Evolutionary conservation across 495 filamentous ascomycete species (phyloP).

Genomic region (Usnea hakonensis): DNA sequence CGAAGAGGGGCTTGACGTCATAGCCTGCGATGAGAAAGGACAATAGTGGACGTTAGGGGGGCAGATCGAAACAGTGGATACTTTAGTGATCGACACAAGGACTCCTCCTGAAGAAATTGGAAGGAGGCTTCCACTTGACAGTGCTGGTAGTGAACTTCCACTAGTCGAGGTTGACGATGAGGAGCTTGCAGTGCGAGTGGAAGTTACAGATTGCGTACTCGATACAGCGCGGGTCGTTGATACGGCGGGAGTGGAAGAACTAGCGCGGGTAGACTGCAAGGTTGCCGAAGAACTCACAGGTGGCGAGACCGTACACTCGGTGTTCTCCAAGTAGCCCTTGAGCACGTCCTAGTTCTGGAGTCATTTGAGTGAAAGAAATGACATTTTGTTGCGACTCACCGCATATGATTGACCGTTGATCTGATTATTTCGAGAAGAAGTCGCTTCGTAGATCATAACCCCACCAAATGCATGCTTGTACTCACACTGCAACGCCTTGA

Average conservation of each 20-base stretch:
- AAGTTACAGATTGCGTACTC: neutral
- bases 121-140: neutral
- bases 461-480: slow-evolving; percentile 55
- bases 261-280: neutral
- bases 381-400: slow-evolving; percentile 38
- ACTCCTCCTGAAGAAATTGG: no score
- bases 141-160: neutral
- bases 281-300: slow-evolving; percentile 1
- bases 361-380: no score
- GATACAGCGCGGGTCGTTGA: neutral
- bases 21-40: no score
- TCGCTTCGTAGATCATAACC: slow-evolving; percentile 68
- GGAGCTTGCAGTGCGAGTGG: neutral
- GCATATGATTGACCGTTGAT: slow-evolving; percentile 38
- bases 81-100: no score
- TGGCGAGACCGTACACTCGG: neutral
- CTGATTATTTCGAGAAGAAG: slow-evolving; percentile 41
- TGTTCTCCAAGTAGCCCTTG: neutral
- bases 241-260: neutral
- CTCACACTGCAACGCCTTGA: slow-evolving; percentile 42
- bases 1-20: no score
- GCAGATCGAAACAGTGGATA: no score
- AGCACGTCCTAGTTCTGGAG: neutral
- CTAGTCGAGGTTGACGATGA: neutral
- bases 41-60: no score